Base-by-base conservation (phyloP, 129 eudicot species). In the Apium graveolens region DNA sequence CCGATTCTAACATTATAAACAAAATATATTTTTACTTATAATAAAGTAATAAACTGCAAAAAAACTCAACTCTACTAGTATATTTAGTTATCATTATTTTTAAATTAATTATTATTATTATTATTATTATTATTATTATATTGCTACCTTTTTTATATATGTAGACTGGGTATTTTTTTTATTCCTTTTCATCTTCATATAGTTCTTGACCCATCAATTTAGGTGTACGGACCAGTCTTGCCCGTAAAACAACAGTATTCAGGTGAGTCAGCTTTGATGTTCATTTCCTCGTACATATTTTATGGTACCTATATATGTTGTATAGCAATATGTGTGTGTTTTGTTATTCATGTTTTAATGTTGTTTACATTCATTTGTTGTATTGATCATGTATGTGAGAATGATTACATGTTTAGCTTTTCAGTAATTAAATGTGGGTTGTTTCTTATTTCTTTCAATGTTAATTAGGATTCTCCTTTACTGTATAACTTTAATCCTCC, bases 211-310 rank as follows among this genome's bases (percentile, higher is more conserved):
- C 48, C 48, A 10, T 71, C 37, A 26, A 37, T 71, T 41, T 71
- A 71, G 75, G 75, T 39, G 75, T 39, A 71, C 75, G 75, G 75
- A 71, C 75, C 42, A 39, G 75, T 2, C 32, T 69, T 69, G 39
- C 73, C 73, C 7, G 26, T 71, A 42, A 55, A 37, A 71, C 75
- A 37, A 39, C 75, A 70, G 44, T 39, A 1, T 71, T 71, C 51
- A 24, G 75, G 75, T 71, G 49, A 71, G 48, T 71, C 75, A 21
- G 75, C 75, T 71, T 11, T 71, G 17, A 12, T 39, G 26, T 39
- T 55, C 65, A 55, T 55, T 29, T 55, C 13, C 65, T 21, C 27
- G 8, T 24, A 24, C 29, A 8, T 55, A 55, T 55, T 55, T 55
- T 51, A 3, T 51, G 26, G 62, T 21, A 51, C 62, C 62, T 51